phyloP scores from a whole-genome alignment of 371 early-diverging fungal genomes.

The Mucor sp. region DNA sequence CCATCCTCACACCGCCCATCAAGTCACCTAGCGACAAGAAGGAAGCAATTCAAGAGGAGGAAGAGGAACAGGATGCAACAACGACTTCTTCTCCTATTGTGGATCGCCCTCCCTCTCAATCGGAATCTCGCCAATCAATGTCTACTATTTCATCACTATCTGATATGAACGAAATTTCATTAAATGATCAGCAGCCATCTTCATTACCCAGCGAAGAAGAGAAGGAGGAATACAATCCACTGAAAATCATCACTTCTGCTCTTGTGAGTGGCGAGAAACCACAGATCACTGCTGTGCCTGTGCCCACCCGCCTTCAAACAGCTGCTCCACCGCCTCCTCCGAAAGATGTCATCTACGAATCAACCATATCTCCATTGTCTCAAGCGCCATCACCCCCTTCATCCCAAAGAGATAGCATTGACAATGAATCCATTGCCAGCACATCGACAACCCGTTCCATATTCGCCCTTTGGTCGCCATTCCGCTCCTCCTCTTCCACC shows the following conservation, averaged over 20 bases:
- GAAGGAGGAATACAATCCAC: conserved; percentile 11
- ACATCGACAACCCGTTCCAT: conserved; percentile 16
- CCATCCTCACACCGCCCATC: conserved; percentile 7
- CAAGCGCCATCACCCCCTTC: not conserved
- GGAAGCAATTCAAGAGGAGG: not conserved
- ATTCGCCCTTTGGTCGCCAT: conserved; percentile 27
- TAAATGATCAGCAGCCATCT: not conserved
- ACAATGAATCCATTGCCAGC: conserved; percentile 20
- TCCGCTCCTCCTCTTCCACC: conserved; percentile 17
- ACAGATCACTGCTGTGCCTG: conserved; percentile 2
- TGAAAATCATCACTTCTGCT: conserved; percentile 14
- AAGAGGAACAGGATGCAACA: not conserved
- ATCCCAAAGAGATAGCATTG: conserved; percentile 12
- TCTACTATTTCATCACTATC: conserved; percentile 4
- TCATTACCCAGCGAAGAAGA: not conserved
- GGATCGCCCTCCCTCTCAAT: not conserved
- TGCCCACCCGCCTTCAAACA: conserved; percentile 6
- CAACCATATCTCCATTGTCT: not conserved
- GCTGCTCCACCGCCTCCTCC: not conserved
- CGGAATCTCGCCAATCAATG: not conserved
- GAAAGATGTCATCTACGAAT: conserved; percentile 1
- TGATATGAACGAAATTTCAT: conserved; percentile 11
- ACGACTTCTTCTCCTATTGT: not conserved
- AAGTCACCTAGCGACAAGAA: not conserved
- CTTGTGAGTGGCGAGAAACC: conserved; percentile 19